Evolutionary conservation across 495 filamentous ascomycete genomes (phyloP), one percentile per base, ranked within the genome.

Genomic region (Neurospora sp.): DNA sequence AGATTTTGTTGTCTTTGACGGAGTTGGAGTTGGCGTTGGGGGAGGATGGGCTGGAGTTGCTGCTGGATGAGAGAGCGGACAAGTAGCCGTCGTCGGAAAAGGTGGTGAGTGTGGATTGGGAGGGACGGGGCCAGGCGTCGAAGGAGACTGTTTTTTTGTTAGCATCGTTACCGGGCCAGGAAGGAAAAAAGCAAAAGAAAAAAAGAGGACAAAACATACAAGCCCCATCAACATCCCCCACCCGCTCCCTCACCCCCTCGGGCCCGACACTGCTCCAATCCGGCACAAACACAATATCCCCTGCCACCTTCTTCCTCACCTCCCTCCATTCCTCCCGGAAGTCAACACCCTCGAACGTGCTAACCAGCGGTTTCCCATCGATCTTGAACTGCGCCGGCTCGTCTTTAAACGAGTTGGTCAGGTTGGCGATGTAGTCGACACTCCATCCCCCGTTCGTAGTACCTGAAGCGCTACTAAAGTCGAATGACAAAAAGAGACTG

Each of bases 61-160:
- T 27, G 27, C 27, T 31, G 27, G 27, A 31, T 3, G 44, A 48
- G 9, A 48, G 44, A 3, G 44, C 44, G n/a, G 44, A 48, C 0
- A 48, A 1, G 44, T 48, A 48, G 44, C 44, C 44, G 44, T 48
- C 44, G 44, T 48, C 44, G 44, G 44, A 48, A 9, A 48, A 48
- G 44, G 44, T 48, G 44, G 44, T 48, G 3, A 48, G 44, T 2
- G n/a, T n/a, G 3, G 44, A 48, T 48, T 48, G 44, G 3, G 44
- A 48, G n/a, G 44, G 18, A 8, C n/a, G n/a, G 8, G 91, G 89
- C 91, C 91, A 93, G 12, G 90, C 89, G 74, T 88, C 87, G 88
- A 91, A 93, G 72, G 89, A 37, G 44, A 48, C 44, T 27, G 2
- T 27, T 48, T 20, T 20, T 48, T 0, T 4, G 44, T 48, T 48